Evolutionary conservation across 2,329 filamentous ascomycete genomes (phyloP).

Genomic region (Nemania serpens): DNA sequence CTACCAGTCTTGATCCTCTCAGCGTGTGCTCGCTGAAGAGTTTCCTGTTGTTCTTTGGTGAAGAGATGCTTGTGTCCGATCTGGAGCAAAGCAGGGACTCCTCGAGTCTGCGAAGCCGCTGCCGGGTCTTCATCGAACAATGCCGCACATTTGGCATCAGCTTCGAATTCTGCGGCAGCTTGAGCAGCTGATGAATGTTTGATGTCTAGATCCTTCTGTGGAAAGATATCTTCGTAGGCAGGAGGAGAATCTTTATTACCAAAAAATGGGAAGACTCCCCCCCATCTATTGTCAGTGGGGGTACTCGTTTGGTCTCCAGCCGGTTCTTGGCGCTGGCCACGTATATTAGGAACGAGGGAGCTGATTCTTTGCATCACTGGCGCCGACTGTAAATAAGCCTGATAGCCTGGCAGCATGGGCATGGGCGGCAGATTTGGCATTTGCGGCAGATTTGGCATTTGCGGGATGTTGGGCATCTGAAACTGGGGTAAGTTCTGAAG

Average conservation of each 20-base stretch:
- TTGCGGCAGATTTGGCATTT: conserved; percentile 70
- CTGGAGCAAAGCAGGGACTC: conserved; percentile 53
- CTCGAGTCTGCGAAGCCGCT: conserved; percentile 35
- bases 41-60: conserved; percentile 68
- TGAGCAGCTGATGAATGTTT: conserved; percentile 63
- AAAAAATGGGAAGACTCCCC: conserved; percentile 68
- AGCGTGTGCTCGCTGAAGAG: conserved; percentile 63
- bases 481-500: conserved; percentile 68
- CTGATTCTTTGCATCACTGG: conserved; percentile 74
- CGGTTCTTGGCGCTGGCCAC: conserved; percentile 54
- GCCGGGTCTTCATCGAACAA: conserved; percentile 55
- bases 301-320: conserved; percentile 48
- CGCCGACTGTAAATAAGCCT: conserved; percentile 63
- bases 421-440: conserved; percentile 60
- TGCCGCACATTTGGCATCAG: conserved; percentile 60
- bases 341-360: conserved; percentile 71
- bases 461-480: conserved; percentile 68
- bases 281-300: conserved; percentile 64
- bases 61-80: conserved; percentile 68
- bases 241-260: conserved; percentile 62
- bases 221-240: conserved; percentile 80
- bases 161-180: conserved; percentile 62
- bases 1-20: conserved; percentile 66
- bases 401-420: conserved; percentile 71
- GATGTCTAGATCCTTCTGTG: conserved; percentile 56